A percentile compares a stretch with the other conserved stretches of the same genome.
These are phyloP conservation scores for Colletotrichum phormii DNA, from an alignment of 2,329 filamentous ascomycete genomes.

Conservation along the genomic window DNA sequence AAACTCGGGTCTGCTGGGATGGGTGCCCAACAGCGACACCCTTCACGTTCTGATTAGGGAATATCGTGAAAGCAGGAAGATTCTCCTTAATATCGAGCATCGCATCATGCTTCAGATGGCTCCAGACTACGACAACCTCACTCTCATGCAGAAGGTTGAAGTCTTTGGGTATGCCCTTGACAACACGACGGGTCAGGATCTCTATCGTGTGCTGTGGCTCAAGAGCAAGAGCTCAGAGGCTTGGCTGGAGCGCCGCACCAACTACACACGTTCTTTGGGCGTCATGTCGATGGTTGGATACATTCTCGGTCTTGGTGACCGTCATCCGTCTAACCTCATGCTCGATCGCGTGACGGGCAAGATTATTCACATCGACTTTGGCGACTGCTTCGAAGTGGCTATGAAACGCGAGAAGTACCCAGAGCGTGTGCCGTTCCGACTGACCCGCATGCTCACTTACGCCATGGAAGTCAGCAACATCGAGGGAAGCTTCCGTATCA, in stretches of 20 bases:
- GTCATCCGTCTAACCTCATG: slow-evolving; percentile 98
- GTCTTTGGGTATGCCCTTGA: slow-evolving; percentile 99
- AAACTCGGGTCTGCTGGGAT: slow-evolving; percentile 93
- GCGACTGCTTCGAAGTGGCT: slow-evolving; percentile 98
- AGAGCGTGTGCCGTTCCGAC: slow-evolving; percentile 94
- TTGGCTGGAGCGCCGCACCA: slow-evolving; percentile 98
- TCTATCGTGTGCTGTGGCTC: slow-evolving; percentile 97
- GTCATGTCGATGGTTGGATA: slow-evolving; percentile 99
- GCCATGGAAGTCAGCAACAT: slow-evolving; percentile 99
- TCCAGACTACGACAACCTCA: slow-evolving; percentile 97
- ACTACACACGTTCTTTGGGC: slow-evolving; percentile 95
- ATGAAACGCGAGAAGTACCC: slow-evolving; percentile 99
- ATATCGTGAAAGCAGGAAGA: slow-evolving; percentile 96
- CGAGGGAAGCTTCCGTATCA: slow-evolving; percentile 97
- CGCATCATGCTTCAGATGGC: slow-evolving; percentile 99
- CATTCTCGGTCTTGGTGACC: slow-evolving; percentile 94
- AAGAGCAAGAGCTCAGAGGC: slow-evolving; percentile 99
- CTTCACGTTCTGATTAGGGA: slow-evolving; percentile 96
- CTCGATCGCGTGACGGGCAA: slow-evolving; percentile 95
- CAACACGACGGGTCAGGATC: slow-evolving; percentile 98
- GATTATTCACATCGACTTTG: slow-evolving; percentile 99
- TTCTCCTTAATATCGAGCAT: slow-evolving; percentile 98
- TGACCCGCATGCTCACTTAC: slow-evolving; percentile 98
- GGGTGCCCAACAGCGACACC: slow-evolving; percentile 98
- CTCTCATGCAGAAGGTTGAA: slow-evolving; percentile 99